Evolutionary conservation across 805 yeast species (phyloP).

Genomic region (Clavispora santaluciae): DNA sequence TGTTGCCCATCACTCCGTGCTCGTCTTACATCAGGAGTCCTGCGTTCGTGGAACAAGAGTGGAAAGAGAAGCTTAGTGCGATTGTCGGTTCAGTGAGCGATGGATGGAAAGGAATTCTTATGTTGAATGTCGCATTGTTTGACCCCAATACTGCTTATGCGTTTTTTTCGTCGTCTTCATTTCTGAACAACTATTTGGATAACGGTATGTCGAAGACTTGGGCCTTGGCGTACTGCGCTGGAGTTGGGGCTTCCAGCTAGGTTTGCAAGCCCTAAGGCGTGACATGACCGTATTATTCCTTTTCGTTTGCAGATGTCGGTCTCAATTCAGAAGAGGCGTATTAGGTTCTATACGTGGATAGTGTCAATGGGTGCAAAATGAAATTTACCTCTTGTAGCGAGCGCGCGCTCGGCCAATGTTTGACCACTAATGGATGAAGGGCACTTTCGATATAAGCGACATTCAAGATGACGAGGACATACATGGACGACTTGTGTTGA

Average conservation of each 20-base stretch:
- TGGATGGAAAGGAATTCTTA: conserved; percentile 61
- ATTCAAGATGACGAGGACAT: conserved; percentile 12
- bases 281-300: too few relatives aligned
- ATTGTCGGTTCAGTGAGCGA: conserved; percentile 42
- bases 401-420: not conserved
- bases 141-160: conserved; percentile 47
- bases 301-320: not conserved
- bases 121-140: conserved; percentile 40
- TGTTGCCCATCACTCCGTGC: conserved; percentile 66
- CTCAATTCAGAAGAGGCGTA: not conserved
- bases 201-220: conserved; percentile 62
- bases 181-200: conserved; percentile 43
- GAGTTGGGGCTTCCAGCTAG: conserved; percentile 18
- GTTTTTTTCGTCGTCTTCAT: conserved; percentile 43
- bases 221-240: conserved; percentile 58
- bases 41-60: conserved; percentile 30
- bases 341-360: not conserved
- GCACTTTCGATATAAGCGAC: conserved; percentile 4
- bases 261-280: too few relatives aligned
- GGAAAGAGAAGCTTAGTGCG: conserved; percentile 17
- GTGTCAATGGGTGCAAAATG: conserved; percentile 1
- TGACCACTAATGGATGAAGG: conserved; percentile 1
- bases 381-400: not conserved
- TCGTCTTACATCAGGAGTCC: conserved; percentile 53
- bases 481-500: conserved; percentile 3